Conservation (phyloP, 75 land plant genomes). For the Pinus albicaulis region DNA sequence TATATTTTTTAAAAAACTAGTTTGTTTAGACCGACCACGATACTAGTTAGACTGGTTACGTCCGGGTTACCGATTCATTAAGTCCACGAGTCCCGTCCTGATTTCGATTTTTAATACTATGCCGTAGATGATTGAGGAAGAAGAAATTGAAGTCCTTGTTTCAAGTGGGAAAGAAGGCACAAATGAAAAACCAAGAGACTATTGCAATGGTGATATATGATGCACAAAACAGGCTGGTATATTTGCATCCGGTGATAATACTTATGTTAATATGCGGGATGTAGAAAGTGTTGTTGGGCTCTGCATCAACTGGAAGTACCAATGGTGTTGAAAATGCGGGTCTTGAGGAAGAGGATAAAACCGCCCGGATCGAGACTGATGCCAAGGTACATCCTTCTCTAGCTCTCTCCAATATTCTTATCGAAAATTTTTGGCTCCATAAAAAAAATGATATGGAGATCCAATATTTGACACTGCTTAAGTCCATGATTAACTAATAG, state of each 20-base stretch:
- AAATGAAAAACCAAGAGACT: conserved; percentile 32
- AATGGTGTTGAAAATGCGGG: conserved; percentile 37
- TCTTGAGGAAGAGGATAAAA: conserved; percentile 40
- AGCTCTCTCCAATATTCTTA: no score
- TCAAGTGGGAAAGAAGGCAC: conserved; percentile 13
- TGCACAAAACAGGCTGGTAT: conserved; percentile 14
- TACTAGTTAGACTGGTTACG: no score
- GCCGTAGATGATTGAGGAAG: conserved; percentile 79
- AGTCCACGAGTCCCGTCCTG: no score
- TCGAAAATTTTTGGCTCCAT: no score
- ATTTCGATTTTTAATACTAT: no score
- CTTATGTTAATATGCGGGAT: conserved; percentile 61
- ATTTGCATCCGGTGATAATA: conserved; percentile 14
- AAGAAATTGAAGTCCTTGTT: conserved; percentile 68
- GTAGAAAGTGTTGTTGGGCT: conserved; percentile 22
- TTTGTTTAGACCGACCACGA: no score
- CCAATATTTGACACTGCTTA: no score
- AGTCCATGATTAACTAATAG: no score
- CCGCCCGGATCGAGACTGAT: conserved; percentile 55
- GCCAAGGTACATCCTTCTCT: conserved; percentile 19
- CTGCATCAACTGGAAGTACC: neutral
- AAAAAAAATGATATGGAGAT: no score
- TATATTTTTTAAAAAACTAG: no score
- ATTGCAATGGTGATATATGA: conserved; percentile 75
- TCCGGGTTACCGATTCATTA: no score